These are phyloP conservation scores for Gilbertella persicaria DNA, from an alignment of 371 early-diverging fungal species.

Conservation along the genomic window DNA sequence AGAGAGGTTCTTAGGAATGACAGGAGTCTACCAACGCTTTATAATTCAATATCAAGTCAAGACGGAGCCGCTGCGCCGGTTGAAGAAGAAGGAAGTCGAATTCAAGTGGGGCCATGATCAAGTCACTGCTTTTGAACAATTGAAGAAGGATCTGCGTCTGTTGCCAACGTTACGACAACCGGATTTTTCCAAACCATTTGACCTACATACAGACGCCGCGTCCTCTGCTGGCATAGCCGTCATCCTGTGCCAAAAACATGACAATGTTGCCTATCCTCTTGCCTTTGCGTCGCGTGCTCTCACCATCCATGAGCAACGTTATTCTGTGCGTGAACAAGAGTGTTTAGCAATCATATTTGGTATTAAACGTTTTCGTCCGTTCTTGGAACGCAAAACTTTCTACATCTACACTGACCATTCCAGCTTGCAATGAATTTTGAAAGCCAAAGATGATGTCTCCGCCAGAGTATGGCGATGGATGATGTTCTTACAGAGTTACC, in stretches of 20 bases:
- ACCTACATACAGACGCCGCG: constrained; percentile 3
- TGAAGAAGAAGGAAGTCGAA: constrained; percentile 2
- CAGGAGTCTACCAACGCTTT: background rate
- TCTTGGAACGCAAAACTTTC: constrained; percentile 1
- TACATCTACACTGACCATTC: constrained; percentile 11
- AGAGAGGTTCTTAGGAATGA: background rate
- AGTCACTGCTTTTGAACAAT: background rate
- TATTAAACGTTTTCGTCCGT: constrained; percentile 4
- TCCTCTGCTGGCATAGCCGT: background rate
- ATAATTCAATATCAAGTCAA: background rate
- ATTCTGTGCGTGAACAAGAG: constrained; percentile 3
- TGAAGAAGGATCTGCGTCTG: background rate
- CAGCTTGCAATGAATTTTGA: constrained; percentile 1
- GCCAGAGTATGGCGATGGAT: background rate
- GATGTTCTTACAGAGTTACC: too few species aligned
- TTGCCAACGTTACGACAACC: background rate
- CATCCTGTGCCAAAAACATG: background rate
- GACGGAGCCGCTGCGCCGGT: background rate
- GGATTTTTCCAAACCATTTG: background rate
- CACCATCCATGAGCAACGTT: background rate
- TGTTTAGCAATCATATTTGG: constrained; percentile 2
- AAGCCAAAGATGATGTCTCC: constrained; percentile 1
- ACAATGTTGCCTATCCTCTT: background rate
- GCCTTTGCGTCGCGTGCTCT: constrained; percentile 10
- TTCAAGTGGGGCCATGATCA: constrained; percentile 2